Conservation (phyloP, 2,329 filamentous ascomycete genomes). For the Eurotiales sp. region DNA sequence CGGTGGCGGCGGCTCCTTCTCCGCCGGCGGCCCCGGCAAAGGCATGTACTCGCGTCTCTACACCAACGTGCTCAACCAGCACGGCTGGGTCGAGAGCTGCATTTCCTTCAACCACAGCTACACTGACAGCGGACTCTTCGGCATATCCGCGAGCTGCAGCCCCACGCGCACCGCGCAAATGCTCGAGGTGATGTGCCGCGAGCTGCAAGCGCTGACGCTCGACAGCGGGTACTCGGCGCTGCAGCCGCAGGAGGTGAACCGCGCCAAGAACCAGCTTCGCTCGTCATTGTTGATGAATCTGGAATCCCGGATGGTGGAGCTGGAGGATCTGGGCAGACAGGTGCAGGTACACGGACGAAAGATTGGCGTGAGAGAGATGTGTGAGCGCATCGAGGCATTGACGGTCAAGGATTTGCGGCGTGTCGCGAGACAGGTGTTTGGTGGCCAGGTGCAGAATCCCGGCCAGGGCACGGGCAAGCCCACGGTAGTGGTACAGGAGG, state of each 20-base stretch:
- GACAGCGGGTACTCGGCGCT: constrained; percentile 71
- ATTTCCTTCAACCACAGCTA: constrained; percentile 97
- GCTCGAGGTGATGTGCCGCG: constrained; percentile 93
- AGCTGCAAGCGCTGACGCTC: constrained; percentile 73
- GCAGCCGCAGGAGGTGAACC: constrained; percentile 71
- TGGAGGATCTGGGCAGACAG: constrained; percentile 91
- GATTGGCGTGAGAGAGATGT: constrained; percentile 91
- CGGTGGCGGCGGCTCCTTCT: constrained; percentile 93
- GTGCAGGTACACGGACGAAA: constrained; percentile 96
- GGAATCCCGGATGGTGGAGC: constrained; percentile 92
- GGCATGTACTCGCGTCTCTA: constrained; percentile 98
- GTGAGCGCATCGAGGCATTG: constrained; percentile 74
- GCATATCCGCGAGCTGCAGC: constrained; percentile 81
- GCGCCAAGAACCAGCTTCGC: constrained; percentile 95
- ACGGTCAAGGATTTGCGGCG: constrained; percentile 76
- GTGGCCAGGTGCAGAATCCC: constrained; percentile 69
- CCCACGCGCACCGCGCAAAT: constrained; percentile 75
- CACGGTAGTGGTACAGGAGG: constrained; percentile 92
- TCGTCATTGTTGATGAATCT: constrained; percentile 94
- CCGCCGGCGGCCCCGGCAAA: constrained; percentile 92
- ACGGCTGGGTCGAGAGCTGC: constrained; percentile 95
- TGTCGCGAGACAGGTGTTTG: constrained; percentile 74
- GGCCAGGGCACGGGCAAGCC: constrained; percentile 81
- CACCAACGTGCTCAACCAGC: constrained; percentile 95
- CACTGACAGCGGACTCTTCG: constrained; percentile 91